Conservation (phyloP, 2,329 filamentous ascomycete species). For the Microcyclosporella mali region DNA sequence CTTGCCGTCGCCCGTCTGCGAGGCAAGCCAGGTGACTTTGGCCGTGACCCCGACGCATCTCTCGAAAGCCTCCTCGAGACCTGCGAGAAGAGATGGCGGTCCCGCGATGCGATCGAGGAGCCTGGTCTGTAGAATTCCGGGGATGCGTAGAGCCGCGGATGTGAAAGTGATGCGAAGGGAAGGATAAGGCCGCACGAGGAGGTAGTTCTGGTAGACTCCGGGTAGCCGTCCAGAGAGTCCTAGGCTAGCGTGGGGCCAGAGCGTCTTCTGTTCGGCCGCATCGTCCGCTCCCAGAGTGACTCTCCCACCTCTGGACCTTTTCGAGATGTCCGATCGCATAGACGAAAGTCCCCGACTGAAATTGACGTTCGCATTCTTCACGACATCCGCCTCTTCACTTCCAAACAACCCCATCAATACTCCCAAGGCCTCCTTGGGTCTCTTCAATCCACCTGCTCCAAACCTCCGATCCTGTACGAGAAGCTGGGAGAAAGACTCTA, state of each 20-base stretch:
- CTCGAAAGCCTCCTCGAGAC: conserved; percentile 35
- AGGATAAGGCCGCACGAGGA: conserved; percentile 61
- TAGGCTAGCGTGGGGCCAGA: conserved; percentile 29
- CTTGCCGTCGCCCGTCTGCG: conserved; percentile 17
- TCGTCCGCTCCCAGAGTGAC: conserved; percentile 31
- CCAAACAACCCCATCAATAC: conserved; percentile 29
- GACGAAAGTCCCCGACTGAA: background rate
- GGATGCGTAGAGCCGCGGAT: conserved; percentile 59
- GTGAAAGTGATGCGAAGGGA: conserved; percentile 63
- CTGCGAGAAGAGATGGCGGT: conserved; percentile 32
- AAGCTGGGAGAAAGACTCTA: conserved; percentile 33
- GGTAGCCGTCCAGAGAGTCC: conserved; percentile 32
- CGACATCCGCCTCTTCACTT: conserved; percentile 27
- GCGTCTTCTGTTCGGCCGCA: conserved; percentile 13
- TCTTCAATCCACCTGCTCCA: conserved; percentile 13
- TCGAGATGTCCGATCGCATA: background rate
- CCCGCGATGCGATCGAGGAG: conserved; percentile 41
- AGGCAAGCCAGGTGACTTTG: conserved; percentile 36
- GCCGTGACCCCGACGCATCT: conserved; percentile 38
- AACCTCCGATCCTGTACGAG: conserved; percentile 29
- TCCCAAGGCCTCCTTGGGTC: conserved; percentile 23
- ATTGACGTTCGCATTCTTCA: background rate
- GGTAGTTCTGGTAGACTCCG: conserved; percentile 43
- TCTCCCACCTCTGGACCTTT: conserved; percentile 4
- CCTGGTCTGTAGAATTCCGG: conserved; percentile 53